Evolutionary conservation across 192 early-diverging fungal genomes (phyloP), one percentile per base, ranked within the genome.

Genomic region (Oehlia diaphana): DNA sequence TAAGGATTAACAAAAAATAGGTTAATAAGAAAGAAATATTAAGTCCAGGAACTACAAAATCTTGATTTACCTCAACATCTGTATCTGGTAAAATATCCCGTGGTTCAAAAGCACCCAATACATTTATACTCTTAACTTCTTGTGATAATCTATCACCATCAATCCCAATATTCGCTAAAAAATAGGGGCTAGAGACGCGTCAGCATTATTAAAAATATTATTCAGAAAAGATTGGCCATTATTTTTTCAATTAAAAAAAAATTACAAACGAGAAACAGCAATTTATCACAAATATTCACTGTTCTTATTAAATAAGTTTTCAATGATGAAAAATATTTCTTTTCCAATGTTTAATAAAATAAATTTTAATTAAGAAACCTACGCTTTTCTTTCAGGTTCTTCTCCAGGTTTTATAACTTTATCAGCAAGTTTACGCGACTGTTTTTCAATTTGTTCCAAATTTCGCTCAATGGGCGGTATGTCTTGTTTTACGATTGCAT

Each of bases 401-500:
- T 85, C 83, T 16, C 82, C 72, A 6, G 84, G 84, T 44, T 82
- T 85, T 28, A 83, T 61, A 37, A 85, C 63, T 63, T 81, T 84
- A 2, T 81, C 76, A 28, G 83, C 88, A 10, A 98, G 87, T 68
- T 92, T 93, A 53, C 93, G 90, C 10, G 96, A 94, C 72, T 96
- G 92, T 16, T 90, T 83, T 79, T 95, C 95, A 70, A 99, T 95
- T 87, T 97, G 93, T 83, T 92, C 92, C 28, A 99, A 89, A 64
- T 93, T 93, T 44, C 96, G 90, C 76, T 96, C 90, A 74, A 99
- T 89, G 9, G 91, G 82, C 8, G 95, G 92, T 63, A 96, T 82
- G 61, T 92, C 91, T 7, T 89, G 82, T 10, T 86, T 82, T 14
- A 88, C 81, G 63, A 79, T 49, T 4, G 58, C 31, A 33, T 69